These are phyloP conservation scores for Claviceps sp. DNA, from an alignment of 2,329 filamentous ascomycete species.

Conservation along the genomic window DNA sequence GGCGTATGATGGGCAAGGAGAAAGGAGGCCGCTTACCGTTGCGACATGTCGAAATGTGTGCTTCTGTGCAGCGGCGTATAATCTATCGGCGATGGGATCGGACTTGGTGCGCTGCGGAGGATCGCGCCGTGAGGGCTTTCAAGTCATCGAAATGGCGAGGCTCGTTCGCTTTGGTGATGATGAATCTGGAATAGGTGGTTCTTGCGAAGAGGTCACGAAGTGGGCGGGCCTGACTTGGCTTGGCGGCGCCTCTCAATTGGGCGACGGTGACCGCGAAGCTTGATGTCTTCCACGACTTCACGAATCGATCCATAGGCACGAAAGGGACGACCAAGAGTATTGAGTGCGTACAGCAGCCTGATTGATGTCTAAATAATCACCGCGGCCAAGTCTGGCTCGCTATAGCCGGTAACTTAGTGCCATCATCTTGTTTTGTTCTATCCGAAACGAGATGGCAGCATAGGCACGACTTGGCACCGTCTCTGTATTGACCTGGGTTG, in stretches of 20 bases:
- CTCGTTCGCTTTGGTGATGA: neutral
- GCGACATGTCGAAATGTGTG: slow-evolving; percentile 16
- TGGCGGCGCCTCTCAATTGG: neutral
- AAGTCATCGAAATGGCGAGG: neutral
- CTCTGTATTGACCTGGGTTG: neutral
- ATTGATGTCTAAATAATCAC: neutral
- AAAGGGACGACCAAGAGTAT: neutral
- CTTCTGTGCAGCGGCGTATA: neutral
- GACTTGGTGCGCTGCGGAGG: neutral
- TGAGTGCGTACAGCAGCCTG: neutral
- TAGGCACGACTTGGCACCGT: neutral
- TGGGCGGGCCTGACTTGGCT: neutral
- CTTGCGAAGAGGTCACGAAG: slow-evolving; percentile 1
- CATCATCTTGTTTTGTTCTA: neutral
- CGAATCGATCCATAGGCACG: neutral
- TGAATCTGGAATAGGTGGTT: slow-evolving; percentile 8
- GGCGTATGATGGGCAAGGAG: neutral
- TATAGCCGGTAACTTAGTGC: neutral
- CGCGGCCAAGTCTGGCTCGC: neutral
- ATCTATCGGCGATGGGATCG: neutral
- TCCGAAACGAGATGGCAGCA: neutral
- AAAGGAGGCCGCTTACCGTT: slow-evolving; percentile 16
- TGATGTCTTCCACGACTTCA: neutral
- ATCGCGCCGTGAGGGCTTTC: neutral
- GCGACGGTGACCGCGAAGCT: neutral